A percentile compares a stretch with the other conserved stretches of the same genome.
Conservation (phyloP, 2,329 filamentous ascomycete species). For the Colletotrichum sidae region DNA sequence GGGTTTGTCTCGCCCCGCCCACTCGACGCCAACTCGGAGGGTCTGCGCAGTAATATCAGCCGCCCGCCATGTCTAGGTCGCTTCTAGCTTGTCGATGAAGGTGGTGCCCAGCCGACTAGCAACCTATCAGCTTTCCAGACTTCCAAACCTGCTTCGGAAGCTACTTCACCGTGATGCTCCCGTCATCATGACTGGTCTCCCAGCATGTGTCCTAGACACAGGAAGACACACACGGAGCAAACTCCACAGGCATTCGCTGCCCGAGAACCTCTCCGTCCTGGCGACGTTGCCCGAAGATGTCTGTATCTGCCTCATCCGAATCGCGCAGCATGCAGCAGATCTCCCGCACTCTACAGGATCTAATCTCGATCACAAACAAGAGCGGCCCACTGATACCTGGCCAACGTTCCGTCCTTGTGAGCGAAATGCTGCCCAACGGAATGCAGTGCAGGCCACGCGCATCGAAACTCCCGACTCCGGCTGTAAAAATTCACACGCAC, state of each 20-base stretch:
- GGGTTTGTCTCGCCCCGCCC: conserved; percentile 5
- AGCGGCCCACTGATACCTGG: conserved; percentile 9
- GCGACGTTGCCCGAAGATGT: conserved; percentile 1
- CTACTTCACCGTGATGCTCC: conserved; percentile 14
- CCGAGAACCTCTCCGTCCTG: neutral
- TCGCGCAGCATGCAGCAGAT: conserved; percentile 29
- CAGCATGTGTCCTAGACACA: neutral
- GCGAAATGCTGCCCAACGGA: neutral
- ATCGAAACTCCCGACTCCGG: neutral
- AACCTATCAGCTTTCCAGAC: conserved; percentile 5
- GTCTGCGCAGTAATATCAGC: conserved; percentile 4
- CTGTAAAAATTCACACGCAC: conserved; percentile 5
- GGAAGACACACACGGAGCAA: neutral
- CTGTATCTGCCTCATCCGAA: neutral
- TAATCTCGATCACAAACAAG: conserved; percentile 28
- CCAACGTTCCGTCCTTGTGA: conserved; percentile 3
- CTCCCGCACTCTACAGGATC: conserved; percentile 29
- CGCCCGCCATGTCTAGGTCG: conserved; percentile 9
- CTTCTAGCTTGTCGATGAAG: conserved; percentile 14
- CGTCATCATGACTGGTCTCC: conserved; percentile 6
- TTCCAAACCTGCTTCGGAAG: conserved; percentile 24
- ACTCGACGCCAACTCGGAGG: neutral
- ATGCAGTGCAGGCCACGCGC: conserved; percentile 2
- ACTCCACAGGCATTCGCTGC: neutral
- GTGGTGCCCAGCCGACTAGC: conserved; percentile 20